phyloP scores from a whole-genome alignment of 345 rosid genomes.

The Bruguiera parviflora region DNA sequence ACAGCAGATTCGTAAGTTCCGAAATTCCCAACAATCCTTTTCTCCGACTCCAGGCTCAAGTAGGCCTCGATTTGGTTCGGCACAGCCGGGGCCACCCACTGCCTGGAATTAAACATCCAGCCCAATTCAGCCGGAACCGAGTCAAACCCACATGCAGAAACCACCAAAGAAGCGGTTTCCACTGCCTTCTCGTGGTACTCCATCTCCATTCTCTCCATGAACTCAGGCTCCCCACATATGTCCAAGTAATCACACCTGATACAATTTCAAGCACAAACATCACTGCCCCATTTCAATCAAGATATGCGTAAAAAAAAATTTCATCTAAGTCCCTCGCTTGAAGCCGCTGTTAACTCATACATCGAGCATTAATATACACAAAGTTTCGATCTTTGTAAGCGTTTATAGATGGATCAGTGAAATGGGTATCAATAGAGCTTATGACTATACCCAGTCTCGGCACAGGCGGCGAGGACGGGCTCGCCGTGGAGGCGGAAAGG shows the following conservation, averaged over 20 bases:
- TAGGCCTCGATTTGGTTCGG: slow-evolving; percentile 76
- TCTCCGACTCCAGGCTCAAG: slow-evolving; percentile 73
- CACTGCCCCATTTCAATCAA: background rate
- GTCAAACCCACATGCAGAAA: slow-evolving; percentile 95
- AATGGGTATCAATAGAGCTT: background rate
- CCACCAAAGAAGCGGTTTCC: slow-evolving; percentile 65
- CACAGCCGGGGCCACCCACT: slow-evolving; percentile 64
- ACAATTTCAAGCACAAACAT: background rate
- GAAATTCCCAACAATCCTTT: slow-evolving; percentile 66
- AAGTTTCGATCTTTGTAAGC: background rate
- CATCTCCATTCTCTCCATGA: slow-evolving; percentile 81
- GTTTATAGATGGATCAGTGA: too few species aligned
- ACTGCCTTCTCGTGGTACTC: slow-evolving; percentile 62
- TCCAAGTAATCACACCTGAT: slow-evolving; percentile 86
- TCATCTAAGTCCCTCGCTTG: too few species aligned
- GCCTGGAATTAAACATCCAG: slow-evolving; percentile 67
- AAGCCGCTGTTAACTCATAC: too few species aligned
- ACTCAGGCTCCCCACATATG: slow-evolving; percentile 92
- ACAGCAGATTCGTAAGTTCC: slow-evolving; percentile 88
- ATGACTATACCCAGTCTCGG: slow-evolving; percentile 52
- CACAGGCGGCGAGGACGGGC: slow-evolving; percentile 81
- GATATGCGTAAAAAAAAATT: background rate
- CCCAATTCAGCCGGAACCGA: slow-evolving; percentile 90
- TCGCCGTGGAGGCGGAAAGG: slow-evolving; percentile 78
- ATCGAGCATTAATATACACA: too few species aligned